Conservation (phyloP, 2,329 filamentous ascomycete genomes). For the Aspergillus felis region DNA sequence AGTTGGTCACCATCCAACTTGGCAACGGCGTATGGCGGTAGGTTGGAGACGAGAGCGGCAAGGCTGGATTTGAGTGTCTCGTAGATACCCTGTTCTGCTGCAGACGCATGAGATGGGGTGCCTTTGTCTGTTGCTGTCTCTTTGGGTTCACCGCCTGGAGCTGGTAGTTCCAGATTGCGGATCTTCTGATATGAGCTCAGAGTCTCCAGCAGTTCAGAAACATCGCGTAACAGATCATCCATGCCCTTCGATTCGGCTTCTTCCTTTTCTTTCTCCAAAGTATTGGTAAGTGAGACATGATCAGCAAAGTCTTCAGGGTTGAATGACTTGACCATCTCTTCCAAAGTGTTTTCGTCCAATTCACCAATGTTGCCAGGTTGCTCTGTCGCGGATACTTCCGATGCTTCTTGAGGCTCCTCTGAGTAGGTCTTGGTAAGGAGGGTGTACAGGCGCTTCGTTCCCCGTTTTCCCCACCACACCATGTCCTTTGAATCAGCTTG, state of each 20-base stretch:
- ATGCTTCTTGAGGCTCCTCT: constrained; percentile 17
- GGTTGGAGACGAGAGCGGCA: constrained; percentile 64
- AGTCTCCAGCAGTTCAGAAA: constrained; percentile 59
- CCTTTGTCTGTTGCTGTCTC: constrained; percentile 27
- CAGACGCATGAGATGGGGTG: constrained; percentile 50
- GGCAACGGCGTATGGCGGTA: constrained; percentile 81
- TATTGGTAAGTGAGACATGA: constrained; percentile 18
- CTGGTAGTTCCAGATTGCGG: constrained; percentile 46
- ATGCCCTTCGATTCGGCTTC: constrained; percentile 42
- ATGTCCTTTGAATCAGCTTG: constrained; percentile 40
- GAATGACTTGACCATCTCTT: constrained; percentile 42
- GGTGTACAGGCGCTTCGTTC: constrained; percentile 35
- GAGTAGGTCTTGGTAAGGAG: constrained; percentile 29
- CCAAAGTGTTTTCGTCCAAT: constrained; percentile 37
- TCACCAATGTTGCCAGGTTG: constrained; percentile 31
- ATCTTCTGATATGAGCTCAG: constrained; percentile 60
- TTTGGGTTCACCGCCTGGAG: constrained; percentile 26
- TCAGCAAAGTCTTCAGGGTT: constrained; percentile 33
- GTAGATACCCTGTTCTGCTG: constrained; percentile 59
- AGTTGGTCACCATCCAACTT: constrained; percentile 82
- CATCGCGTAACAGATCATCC: constrained; percentile 52
- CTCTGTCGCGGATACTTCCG: constrained; percentile 12
- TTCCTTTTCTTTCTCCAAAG: constrained; percentile 22
- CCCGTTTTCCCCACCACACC: constrained; percentile 46
- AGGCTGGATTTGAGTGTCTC: constrained; percentile 72